Conservation (phyloP, 225 moss, liverwort and hornwort species). For the Straminergon stramineum region DNA sequence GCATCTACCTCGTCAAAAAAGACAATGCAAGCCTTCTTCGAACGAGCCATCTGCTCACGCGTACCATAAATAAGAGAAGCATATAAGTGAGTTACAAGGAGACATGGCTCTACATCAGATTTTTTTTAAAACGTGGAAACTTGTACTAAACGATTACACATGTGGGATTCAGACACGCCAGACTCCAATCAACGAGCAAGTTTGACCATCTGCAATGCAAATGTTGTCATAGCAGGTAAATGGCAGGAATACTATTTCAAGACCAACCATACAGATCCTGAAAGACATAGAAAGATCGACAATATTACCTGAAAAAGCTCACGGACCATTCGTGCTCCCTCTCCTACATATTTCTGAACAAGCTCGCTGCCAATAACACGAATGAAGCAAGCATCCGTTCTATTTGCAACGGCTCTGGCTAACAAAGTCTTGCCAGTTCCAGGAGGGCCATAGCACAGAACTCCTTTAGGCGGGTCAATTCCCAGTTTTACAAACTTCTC, state of each 20-base stretch:
- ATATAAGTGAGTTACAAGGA: not conserved
- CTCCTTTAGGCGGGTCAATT: conserved; percentile 97
- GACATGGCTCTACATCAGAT: not conserved
- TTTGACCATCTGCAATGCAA: not conserved
- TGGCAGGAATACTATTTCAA: not conserved
- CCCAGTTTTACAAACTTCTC: conserved; percentile 98
- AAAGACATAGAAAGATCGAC: not conserved
- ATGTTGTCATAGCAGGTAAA: not conserved
- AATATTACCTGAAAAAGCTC: conserved; percentile 82
- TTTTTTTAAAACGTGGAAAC: not conserved
- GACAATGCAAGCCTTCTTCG: conserved; percentile 97
- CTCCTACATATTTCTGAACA: conserved; percentile 96
- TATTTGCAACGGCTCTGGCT: conserved; percentile 94
- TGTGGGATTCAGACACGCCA: not conserved
- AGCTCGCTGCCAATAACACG: conserved; percentile 96
- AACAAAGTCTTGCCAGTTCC: conserved; percentile 96
- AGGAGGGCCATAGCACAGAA: conserved; percentile 92
- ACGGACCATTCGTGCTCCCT: conserved; percentile 97
- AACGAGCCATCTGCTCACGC: conserved; percentile 87
- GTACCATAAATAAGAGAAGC: not conserved
- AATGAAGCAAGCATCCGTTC: conserved; percentile 96
- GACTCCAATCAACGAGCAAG: not conserved
- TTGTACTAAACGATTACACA: not conserved
- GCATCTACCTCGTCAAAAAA: conserved; percentile 65
- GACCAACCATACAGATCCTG: not conserved